phyloP scores from a whole-genome alignment of 2,329 filamentous ascomycete species.

The Botryotinia convoluta region DNA sequence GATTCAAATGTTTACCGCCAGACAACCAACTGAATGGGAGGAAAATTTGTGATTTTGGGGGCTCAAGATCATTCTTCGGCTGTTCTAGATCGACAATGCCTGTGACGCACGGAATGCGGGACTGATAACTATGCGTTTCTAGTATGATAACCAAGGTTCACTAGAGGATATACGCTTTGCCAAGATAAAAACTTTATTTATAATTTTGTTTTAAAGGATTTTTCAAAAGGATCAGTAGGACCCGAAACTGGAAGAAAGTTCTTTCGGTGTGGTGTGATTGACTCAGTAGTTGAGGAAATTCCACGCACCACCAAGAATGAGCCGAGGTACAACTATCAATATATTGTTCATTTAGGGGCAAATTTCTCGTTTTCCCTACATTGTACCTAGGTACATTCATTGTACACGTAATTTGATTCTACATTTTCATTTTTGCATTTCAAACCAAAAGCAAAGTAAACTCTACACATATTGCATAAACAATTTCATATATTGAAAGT shows the following conservation, averaged over 20 bases:
- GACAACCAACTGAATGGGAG: background rate
- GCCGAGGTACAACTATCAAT: background rate
- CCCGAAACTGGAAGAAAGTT: background rate
- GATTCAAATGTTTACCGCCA: background rate
- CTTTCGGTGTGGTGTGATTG: background rate
- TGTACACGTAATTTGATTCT: background rate
- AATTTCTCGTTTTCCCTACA: background rate
- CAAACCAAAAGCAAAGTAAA: background rate
- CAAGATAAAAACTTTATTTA: background rate
- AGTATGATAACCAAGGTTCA: background rate
- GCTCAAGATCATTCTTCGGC: background rate
- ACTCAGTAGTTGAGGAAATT: background rate
- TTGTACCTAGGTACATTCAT: background rate
- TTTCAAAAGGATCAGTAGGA: background rate
- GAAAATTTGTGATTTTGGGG: background rate
- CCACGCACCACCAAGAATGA: background rate
- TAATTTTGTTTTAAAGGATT: background rate
- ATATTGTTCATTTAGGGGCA: background rate
- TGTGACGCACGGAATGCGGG: background rate
- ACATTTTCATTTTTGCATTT: background rate
- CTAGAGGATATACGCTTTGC: background rate
- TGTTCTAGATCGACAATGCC: constrained; percentile 3
- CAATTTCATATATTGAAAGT: background rate
- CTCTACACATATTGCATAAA: background rate
- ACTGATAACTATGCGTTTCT: background rate